Evolutionary conservation across 306 rosid genomes (phyloP), one percentile per base, ranked within the genome.

Genomic region (Fagus sylvatica): DNA sequence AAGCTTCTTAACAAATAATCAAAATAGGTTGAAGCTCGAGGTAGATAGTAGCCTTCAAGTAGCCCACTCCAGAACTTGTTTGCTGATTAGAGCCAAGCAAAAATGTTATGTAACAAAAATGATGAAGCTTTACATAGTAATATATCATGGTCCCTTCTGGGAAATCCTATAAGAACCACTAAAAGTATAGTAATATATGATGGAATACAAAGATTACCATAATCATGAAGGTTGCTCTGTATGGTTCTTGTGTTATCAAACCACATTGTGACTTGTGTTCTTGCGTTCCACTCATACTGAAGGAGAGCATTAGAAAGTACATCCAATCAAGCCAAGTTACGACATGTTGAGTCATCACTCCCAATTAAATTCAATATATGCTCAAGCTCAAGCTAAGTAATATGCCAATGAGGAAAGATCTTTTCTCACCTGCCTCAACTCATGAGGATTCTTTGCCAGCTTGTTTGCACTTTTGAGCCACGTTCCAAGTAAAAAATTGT

Each of bases 241-340:
- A 87, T 77, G 74, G 85, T 85, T 81, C 64, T 69, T 74, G 91
- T 95, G 77, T 84, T 89, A 68, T 95, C 98, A 73, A 71, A 91
- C 98, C 98, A 95, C 98, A 92, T 92, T 30, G 98, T 89, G 77
- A 94, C 93, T 81, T 92, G 98, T 0, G 97, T 92, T 81, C 96
- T 92, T 65, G 98, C 98, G 80, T 95, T 95, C 98, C 98, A 95
- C 86, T 95, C 98, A 41, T 95, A 88, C 98, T 95, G 90, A 22
- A 64, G 54, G 49, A 78, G 65, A 78, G 71, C 77, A 62, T 11
- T 42, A 28, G 51, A 40, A 66, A 15, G 17, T 53, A 54, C 8
- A 71, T 1, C 3, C 5, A 54, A 62, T 36, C 46, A 61, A 22
- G 32, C 77, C 28, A 22, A 22, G 28, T 22, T 22, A 22, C 0